Evolutionary conservation across 1,284 basidiomycete species (phyloP).

Genomic region (Fomes fomentarius): DNA sequence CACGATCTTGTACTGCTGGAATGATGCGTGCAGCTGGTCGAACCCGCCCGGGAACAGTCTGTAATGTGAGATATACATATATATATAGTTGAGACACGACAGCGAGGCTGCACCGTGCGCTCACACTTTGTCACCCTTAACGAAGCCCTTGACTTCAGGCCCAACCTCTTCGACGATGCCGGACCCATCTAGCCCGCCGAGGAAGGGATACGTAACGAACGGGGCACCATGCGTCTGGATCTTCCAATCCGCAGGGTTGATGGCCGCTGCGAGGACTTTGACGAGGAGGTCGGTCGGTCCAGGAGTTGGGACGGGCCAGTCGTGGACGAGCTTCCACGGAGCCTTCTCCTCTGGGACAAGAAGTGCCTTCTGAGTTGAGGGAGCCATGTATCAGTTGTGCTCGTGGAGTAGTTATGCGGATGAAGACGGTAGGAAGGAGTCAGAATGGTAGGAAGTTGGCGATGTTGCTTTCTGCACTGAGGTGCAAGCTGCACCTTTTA

Average conservation of each 20-base stretch:
- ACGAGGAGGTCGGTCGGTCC: constrained; percentile 10
- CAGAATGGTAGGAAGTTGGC: no score
- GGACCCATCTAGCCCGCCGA: constrained; percentile 59
- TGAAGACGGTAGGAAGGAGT: no score
- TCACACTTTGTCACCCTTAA: constrained; percentile 48
- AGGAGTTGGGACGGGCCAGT: constrained; percentile 4
- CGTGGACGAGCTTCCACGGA: constrained; percentile 5
- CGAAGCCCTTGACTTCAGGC: constrained; percentile 49
- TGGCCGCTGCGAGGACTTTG: constrained; percentile 4
- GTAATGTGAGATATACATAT: not conserved
- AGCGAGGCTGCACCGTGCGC: not conserved
- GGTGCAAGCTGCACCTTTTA: no score
- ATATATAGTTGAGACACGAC: not conserved
- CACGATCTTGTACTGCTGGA: constrained; percentile 24
- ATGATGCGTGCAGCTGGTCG: constrained; percentile 21
- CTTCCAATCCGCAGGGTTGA: not conserved
- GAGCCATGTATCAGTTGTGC: not conserved
- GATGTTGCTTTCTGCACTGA: no score
- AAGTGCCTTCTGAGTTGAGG: constrained; percentile 12
- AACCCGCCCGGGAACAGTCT: constrained; percentile 30
- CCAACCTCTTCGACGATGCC: constrained; percentile 62
- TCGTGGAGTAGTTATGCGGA: no score
- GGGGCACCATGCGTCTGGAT: not conserved
- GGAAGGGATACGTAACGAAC: constrained; percentile 5
- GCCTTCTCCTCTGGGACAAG: not conserved